Conservation (phyloP, 805 yeast genomes). For the Peterozyma toletana region DNA sequence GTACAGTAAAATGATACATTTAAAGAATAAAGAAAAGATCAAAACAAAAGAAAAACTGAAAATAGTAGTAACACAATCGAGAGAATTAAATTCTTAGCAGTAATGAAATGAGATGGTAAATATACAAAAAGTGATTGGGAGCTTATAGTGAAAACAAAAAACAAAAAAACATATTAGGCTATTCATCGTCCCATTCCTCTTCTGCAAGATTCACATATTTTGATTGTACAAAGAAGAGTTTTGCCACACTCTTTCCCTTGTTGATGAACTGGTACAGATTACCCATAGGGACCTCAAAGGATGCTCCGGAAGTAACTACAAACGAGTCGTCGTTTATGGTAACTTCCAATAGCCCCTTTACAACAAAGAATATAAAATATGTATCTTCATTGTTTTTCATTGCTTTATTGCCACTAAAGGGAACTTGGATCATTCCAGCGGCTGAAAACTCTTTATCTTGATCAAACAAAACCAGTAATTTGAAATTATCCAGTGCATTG, state of each 20-base stretch:
- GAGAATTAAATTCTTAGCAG: too few relatives aligned
- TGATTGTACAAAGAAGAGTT: slow-evolving; percentile 72
- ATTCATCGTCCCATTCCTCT: slow-evolving; percentile 11
- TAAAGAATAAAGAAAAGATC: too few relatives aligned
- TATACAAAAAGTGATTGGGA: too few relatives aligned
- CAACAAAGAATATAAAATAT: slow-evolving; percentile 67
- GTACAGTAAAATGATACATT: too few relatives aligned
- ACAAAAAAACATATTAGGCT: neutral
- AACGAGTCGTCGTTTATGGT: slow-evolving; percentile 52
- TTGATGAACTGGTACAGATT: slow-evolving; percentile 66
- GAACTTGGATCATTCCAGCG: slow-evolving; percentile 65
- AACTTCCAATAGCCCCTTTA: slow-evolving; percentile 65
- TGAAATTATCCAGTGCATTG: slow-evolving; percentile 45
- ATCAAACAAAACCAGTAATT: slow-evolving; percentile 58
- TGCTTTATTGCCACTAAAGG: slow-evolving; percentile 53
- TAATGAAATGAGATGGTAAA: too few relatives aligned
- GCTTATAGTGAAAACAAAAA: neutral
- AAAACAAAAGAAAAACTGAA: too few relatives aligned
- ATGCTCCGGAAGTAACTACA: slow-evolving; percentile 61
- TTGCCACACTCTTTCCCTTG: slow-evolving; percentile 48
- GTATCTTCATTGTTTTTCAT: slow-evolving; percentile 57
- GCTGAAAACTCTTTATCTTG: slow-evolving; percentile 59
- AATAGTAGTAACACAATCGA: too few relatives aligned
- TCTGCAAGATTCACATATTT: slow-evolving; percentile 28
- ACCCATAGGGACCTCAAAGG: slow-evolving; percentile 76